Evolutionary conservation across 176 grass and related monocot species (phyloP), one percentile per base, ranked within the genome.

Genomic region (Ampelocalamus luodianensis): DNA sequence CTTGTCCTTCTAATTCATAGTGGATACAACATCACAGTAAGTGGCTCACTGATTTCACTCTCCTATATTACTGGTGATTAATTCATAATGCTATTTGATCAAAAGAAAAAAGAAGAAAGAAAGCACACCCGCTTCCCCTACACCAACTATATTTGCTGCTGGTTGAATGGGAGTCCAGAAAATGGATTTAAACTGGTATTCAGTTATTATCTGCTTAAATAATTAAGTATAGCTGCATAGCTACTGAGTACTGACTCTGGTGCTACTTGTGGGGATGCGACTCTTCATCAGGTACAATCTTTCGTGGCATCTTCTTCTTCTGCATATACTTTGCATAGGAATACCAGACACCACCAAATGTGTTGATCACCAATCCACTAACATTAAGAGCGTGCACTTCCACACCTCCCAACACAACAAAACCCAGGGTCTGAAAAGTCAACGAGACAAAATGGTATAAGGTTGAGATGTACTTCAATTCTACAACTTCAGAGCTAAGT

Each of bases 381-480:
- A 98, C 74, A 60, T 98, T 98, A 24, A 98, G 83, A 10, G 89
- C 88, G 17, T 92, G 96, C 7, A 90, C 93, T 88, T 93, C 68
- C 34, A 98, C 93, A 3, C 96, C 96, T 90, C 96, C 96, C 69
- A 98, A 67, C 86, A 98, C 53, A 85, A 98, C 67, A 68, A 98
- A 98, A 84, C 96, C 96, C 23, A 98, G 85, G 58, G 96, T 90
- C 96, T 98, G 91, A 58, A 90, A 85, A 77, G 22, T 4, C 16
- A 65, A 68, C 0, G 38, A 10, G 16, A 17, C n/a, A 39, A 70
- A 56, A 34, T 2, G 27, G 6, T 18, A 18, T 66, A 34, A 68
- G 50, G 32, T 34, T 34, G 3, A 34, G 32, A 75, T 68, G 68
- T 67, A 49, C 12, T 61, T 53, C 70, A 23, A 2, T 5, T 66